A percentile compares a stretch with the other conserved stretches of the same genome.
phyloP scores from a whole-genome alignment of 2,329 filamentous ascomycete species.

The Penicillium fuscoglaucum region DNA sequence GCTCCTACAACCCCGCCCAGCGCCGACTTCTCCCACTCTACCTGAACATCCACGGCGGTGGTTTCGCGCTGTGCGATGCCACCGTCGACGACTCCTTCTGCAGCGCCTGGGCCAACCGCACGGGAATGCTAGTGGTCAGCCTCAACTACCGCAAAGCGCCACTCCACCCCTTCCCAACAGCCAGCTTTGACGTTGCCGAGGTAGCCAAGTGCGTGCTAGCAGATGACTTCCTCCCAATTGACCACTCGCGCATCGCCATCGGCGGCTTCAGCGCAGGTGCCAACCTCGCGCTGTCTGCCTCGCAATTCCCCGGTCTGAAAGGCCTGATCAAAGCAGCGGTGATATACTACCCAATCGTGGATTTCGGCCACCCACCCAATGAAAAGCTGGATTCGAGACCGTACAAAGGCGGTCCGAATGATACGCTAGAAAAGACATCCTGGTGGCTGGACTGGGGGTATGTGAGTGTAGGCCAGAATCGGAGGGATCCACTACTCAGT shows the following conservation, averaged over 20 bases:
- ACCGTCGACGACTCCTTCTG: slow-evolving; percentile 52
- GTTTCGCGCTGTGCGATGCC: slow-evolving; percentile 43
- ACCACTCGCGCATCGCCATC: slow-evolving; percentile 44
- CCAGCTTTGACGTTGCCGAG: slow-evolving; percentile 49
- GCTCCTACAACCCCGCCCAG: slow-evolving; percentile 24
- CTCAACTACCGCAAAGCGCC: slow-evolving; percentile 55
- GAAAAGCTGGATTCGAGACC: slow-evolving; percentile 31
- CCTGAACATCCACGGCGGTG: slow-evolving; percentile 53
- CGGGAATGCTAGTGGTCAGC: slow-evolving; percentile 48
- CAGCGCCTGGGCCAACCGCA: slow-evolving; percentile 42
- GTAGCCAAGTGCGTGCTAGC: slow-evolving; percentile 45
- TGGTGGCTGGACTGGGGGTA: slow-evolving; percentile 44
- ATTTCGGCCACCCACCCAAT: slow-evolving; percentile 37
- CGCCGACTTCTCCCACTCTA: slow-evolving; percentile 40
- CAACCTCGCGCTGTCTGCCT: slow-evolving; percentile 48
- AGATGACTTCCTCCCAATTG: slow-evolving; percentile 50
- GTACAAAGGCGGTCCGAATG: slow-evolving; percentile 20
- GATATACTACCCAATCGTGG: slow-evolving; percentile 49
- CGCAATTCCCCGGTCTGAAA: slow-evolving; percentile 43
- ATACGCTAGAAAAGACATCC: slow-evolving; percentile 36
- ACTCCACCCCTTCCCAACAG: slow-evolving; percentile 43
- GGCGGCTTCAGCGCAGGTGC: slow-evolving; percentile 56
- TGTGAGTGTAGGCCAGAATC: slow-evolving; percentile 35
- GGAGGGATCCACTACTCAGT: slow-evolving; percentile 45
- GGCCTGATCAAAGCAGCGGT: slow-evolving; percentile 41